Evolutionary conservation across 768 basidiomycete species (phyloP).

Genomic region (Hortiboletus campestris): DNA sequence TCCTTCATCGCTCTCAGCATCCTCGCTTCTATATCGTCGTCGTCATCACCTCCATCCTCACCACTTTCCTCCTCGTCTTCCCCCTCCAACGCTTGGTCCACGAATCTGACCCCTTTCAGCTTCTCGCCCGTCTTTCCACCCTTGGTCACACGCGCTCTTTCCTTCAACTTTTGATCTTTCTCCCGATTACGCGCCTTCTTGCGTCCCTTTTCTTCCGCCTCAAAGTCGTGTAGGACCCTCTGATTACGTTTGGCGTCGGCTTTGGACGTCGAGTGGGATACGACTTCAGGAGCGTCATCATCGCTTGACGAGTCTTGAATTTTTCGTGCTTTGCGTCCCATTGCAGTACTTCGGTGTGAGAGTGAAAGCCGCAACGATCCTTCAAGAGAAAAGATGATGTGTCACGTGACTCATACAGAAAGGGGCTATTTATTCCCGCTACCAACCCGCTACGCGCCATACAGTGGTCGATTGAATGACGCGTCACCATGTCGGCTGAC

Average conservation of each 20-base stretch:
- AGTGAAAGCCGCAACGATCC: not conserved
- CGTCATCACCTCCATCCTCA: conserved; percentile 25
- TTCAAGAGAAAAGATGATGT: not conserved
- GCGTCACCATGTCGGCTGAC: too few relatives aligned
- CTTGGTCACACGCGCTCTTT: conserved; percentile 35
- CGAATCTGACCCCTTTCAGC: conserved; percentile 13
- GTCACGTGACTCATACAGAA: not conserved
- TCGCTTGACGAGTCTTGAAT: conserved; percentile 27
- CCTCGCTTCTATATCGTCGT: conserved; percentile 22
- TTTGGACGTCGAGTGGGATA: conserved; percentile 49
- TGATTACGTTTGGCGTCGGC: conserved; percentile 37
- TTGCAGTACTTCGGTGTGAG: not conserved
- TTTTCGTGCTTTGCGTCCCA: conserved; percentile 19
- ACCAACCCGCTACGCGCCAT: too few relatives aligned
- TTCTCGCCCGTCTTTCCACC: conserved; percentile 7
- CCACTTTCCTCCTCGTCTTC: conserved; percentile 26
- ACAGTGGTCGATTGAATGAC: too few relatives aligned
- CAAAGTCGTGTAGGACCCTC: conserved; percentile 37
- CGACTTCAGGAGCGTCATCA: conserved; percentile 49
- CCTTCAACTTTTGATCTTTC: conserved; percentile 50
- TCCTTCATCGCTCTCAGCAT: conserved; percentile 31
- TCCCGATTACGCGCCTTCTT: conserved; percentile 46
- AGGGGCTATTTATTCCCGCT: not conserved
- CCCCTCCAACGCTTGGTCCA: conserved; percentile 6
- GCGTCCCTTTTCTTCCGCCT: conserved; percentile 39